Conservation (phyloP, 768 basidiomycete species). For the Naganishia onofrii region DNA sequence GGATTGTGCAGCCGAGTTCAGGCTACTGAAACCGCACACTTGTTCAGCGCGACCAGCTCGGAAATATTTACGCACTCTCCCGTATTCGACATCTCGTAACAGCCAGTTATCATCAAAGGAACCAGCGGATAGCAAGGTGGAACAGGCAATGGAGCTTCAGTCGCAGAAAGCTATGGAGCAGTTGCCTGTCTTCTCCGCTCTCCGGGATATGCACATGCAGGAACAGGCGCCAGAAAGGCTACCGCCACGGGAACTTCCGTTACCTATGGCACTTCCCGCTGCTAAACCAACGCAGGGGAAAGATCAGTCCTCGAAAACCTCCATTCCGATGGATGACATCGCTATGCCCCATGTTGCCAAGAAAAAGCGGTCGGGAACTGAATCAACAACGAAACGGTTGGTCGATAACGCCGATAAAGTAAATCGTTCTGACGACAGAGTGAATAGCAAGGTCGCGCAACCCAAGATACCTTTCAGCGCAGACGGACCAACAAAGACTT, state of each 20-base stretch:
- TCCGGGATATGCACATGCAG: constrained; percentile 21
- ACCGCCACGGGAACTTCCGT: not conserved
- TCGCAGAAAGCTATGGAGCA: constrained; percentile 15
- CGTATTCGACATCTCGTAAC: constrained; percentile 5
- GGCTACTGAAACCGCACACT: constrained; percentile 14
- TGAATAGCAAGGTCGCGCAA: not conserved
- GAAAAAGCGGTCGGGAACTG: not conserved
- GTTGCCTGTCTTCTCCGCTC: constrained; percentile 17
- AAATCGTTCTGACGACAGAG: not conserved
- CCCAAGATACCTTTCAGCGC: not conserved
- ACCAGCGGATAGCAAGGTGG: not conserved
- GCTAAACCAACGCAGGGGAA: not conserved
- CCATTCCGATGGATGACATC: not conserved
- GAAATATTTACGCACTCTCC: not conserved
- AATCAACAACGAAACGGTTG: not conserved
- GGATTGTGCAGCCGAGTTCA: constrained; percentile 9
- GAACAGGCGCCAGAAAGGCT: constrained; percentile 7
- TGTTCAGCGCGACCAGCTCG: constrained; percentile 24
- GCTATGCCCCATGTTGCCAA: not conserved
- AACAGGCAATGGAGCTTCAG: not conserved
- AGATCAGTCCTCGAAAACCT: not conserved
- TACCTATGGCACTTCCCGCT: not conserved
- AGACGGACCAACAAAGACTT: not conserved
- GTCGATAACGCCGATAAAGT: not conserved
- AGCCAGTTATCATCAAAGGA: not conserved